phyloP scores from a whole-genome alignment of 495 filamentous ascomycete genomes.

The Neurospora sp. region DNA sequence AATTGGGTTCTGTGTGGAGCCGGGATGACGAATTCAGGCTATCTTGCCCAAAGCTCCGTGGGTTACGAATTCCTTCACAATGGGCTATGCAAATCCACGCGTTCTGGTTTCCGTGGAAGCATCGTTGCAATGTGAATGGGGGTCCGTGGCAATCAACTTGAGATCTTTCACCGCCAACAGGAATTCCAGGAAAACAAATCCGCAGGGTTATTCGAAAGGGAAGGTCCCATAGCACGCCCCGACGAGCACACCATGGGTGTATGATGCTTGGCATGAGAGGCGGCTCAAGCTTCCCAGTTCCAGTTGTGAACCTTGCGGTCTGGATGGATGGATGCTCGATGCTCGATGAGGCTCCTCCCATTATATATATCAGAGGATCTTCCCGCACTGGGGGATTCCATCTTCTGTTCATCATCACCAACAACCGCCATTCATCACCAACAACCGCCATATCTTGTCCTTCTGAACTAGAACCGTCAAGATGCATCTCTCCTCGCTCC shows the following conservation, averaged over 20 bases:
- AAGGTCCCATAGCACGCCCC: not conserved
- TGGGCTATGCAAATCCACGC: not conserved
- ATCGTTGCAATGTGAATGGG: not conserved
- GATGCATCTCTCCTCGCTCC: conserved; percentile 11
- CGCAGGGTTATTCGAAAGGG: not conserved
- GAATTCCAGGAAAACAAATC: not conserved
- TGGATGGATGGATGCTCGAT: not conserved
- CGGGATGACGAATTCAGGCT: not conserved
- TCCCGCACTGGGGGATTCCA: not conserved
- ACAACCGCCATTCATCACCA: not conserved
- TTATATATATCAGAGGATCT: not conserved
- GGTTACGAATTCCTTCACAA: no score
- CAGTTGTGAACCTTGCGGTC: not conserved
- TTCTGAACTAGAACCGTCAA: not conserved
- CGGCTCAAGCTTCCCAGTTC: not conserved
- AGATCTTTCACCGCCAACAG: not conserved
- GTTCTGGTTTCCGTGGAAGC: not conserved
- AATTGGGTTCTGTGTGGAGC: not conserved
- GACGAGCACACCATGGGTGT: not conserved
- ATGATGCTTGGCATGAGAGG: not conserved
- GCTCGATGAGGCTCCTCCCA: not conserved
- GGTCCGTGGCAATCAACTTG: not conserved
- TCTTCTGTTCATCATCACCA: not conserved
- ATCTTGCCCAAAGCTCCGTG: not conserved
- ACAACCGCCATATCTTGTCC: not conserved